Evolutionary conservation across 192 early-diverging fungal species (phyloP).

Genomic region (Funneliformis geosporum): DNA sequence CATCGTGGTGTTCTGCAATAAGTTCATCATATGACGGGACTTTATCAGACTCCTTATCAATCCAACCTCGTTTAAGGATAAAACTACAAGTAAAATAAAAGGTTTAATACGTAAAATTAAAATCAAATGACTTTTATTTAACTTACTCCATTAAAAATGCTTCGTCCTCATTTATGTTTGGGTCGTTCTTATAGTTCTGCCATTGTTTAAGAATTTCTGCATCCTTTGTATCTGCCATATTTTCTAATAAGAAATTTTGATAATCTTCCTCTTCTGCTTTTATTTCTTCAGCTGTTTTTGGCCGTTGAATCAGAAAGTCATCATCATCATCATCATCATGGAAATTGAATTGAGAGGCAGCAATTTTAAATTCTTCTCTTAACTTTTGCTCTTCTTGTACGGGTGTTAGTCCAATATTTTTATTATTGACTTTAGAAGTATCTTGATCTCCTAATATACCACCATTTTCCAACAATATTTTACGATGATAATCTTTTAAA

Average conservation of each 20-base stretch:
- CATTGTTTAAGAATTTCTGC: constrained; percentile 62
- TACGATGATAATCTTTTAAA: constrained; percentile 86
- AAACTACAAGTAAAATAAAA: constrained; percentile 52
- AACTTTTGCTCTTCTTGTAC: constrained; percentile 84
- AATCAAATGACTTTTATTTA: too few relatives aligned
- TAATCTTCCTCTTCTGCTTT: constrained; percentile 89
- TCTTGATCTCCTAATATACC: constrained; percentile 52
- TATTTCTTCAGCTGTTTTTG: constrained; percentile 74
- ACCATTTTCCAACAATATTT: constrained; percentile 68
- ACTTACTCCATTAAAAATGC: constrained; percentile 80
- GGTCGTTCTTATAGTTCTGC: constrained; percentile 53
- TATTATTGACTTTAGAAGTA: constrained; percentile 48
- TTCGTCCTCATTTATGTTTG: constrained; percentile 52
- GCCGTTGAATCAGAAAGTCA: constrained; percentile 71
- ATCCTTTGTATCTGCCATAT: constrained; percentile 59
- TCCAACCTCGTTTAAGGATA: constrained; percentile 92
- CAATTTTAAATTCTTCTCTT: constrained; percentile 68
- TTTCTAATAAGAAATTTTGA: constrained; percentile 81
- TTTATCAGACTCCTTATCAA: constrained; percentile 72
- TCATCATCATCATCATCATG: constrained; percentile 63
- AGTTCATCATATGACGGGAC: constrained; percentile 72
- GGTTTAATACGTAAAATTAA: background rate
- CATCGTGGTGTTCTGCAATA: constrained; percentile 54
- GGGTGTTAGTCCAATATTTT: constrained; percentile 56
- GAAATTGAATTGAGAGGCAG: constrained; percentile 34